These are phyloP conservation scores for Russula emetica DNA, from an alignment of 768 basidiomycete species.

Conservation along the genomic window DNA sequence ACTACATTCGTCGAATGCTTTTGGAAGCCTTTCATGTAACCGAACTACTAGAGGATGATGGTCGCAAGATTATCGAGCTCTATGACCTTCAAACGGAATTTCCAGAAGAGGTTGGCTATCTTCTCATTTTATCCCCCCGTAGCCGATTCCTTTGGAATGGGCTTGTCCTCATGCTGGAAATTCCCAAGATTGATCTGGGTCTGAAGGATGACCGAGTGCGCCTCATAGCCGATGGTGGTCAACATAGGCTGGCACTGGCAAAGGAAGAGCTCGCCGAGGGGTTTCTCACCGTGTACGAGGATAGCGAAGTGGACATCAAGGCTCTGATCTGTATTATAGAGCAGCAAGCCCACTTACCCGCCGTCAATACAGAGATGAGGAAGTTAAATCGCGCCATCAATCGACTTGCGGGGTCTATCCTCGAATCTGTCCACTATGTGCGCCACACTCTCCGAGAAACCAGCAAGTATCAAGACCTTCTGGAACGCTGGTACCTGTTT, in stretches of 20 bases:
- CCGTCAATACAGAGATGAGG: slow-evolving; percentile 82
- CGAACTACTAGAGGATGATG: slow-evolving; percentile 52
- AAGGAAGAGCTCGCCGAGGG: slow-evolving; percentile 72
- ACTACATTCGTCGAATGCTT: slow-evolving; percentile 73
- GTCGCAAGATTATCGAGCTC: slow-evolving; percentile 43
- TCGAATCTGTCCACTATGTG: slow-evolving; percentile 87
- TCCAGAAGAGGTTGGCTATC: slow-evolving; percentile 62
- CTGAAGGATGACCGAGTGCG: slow-evolving; percentile 86
- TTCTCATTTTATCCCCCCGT: slow-evolving; percentile 82
- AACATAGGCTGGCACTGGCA: slow-evolving; percentile 65
- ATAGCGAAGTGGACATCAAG: slow-evolving; percentile 39
- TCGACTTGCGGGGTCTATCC: slow-evolving; percentile 86
- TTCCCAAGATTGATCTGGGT: slow-evolving; percentile 76
- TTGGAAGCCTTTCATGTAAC: slow-evolving; percentile 80
- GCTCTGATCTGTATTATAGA: slow-evolving; percentile 45
- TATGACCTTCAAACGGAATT: slow-evolving; percentile 48
- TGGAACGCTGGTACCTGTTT: slow-evolving; percentile 93
- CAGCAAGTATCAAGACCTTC: slow-evolving; percentile 71
- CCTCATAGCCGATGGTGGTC: slow-evolving; percentile 85
- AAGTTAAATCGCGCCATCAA: slow-evolving; percentile 90
- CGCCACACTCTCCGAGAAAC: slow-evolving; percentile 58
- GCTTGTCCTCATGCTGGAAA: slow-evolving; percentile 68
- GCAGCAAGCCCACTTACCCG: slow-evolving; percentile 85
- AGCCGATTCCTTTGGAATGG: slow-evolving; percentile 91
- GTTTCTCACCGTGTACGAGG: slow-evolving; percentile 60